These are phyloP conservation scores for Microascus cirrosus DNA, from an alignment of 2,329 filamentous ascomycete species.

Conservation along the genomic window DNA sequence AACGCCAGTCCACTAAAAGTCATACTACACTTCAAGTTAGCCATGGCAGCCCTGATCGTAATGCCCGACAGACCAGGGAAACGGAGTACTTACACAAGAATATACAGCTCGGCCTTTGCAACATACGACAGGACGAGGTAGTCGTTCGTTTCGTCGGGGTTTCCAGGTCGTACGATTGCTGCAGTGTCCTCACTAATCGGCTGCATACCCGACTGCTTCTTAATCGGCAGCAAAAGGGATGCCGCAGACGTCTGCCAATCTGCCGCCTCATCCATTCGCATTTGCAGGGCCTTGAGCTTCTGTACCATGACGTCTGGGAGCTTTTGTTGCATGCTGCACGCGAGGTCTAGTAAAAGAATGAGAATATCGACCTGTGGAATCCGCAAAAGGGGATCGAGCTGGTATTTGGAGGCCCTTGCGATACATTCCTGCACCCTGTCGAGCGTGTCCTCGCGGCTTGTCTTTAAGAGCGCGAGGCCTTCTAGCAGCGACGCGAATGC, in stretches of 20 bases:
- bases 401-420: conserved; percentile 61
- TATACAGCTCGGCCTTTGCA: conserved; percentile 46
- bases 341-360: conserved; percentile 57
- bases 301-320: conserved; percentile 41
- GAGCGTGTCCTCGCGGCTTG: conserved; percentile 51
- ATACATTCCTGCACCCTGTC: conserved; percentile 63
- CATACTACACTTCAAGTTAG: conserved; percentile 25
- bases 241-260: conserved; percentile 35
- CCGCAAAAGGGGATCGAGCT: conserved; percentile 51
- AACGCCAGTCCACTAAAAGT: conserved; percentile 41
- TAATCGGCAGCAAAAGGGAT: conserved; percentile 44
- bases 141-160: conserved; percentile 32
- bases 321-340: conserved; percentile 56
- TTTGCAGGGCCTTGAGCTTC: conserved; percentile 53
- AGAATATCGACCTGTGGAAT: conserved; percentile 58
- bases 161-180: conserved; percentile 38
- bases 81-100: conserved; percentile 35
- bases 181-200: conserved; percentile 39
- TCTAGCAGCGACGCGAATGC: conserved; percentile 58
- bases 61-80: not conserved
- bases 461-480: conserved; percentile 56
- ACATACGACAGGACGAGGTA: conserved; percentile 50
- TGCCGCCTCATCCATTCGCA: conserved; percentile 46
- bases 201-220: conserved; percentile 33
- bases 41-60: not conserved